A percentile compares a stretch with the other conserved stretches of the same genome.
Conservation (phyloP, 2,329 filamentous ascomycete species). For the Hypoxylon sp. region DNA sequence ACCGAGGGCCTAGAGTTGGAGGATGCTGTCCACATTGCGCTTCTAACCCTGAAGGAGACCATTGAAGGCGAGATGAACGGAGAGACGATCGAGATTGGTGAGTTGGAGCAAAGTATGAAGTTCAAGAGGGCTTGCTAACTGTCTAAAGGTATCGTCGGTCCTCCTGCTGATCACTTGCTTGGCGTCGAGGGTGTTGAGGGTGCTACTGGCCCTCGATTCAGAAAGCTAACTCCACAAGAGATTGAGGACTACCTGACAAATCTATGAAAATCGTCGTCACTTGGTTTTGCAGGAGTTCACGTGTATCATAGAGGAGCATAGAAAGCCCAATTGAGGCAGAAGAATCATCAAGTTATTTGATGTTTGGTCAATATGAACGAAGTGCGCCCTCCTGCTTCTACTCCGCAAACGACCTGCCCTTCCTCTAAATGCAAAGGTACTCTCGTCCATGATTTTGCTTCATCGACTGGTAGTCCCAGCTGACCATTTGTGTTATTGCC, state of each 20-base stretch:
- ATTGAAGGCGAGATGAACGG: slow-evolving; percentile 99
- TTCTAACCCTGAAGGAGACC: slow-evolving; percentile 97
- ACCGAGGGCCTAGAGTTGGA: slow-evolving; percentile 97
- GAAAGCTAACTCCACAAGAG: slow-evolving; percentile 96
- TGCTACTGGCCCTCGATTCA: slow-evolving; percentile 87
- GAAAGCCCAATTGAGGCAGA: slow-evolving; percentile 56
- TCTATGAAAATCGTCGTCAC: slow-evolving; percentile 73
- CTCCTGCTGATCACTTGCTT: slow-evolving; percentile 91
- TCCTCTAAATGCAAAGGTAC: slow-evolving; percentile 51
- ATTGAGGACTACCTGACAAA: slow-evolving; percentile 99
- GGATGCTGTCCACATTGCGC: slow-evolving; percentile 97
- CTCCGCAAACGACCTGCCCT: slow-evolving; percentile 56
- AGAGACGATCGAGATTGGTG: slow-evolving; percentile 97
- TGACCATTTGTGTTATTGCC: slow-evolving; percentile 73
- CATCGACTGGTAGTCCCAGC: slow-evolving; percentile 62
- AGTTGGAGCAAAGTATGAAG: slow-evolving; percentile 52
- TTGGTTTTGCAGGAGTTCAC: slow-evolving; percentile 51
- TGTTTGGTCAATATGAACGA: slow-evolving; percentile 65
- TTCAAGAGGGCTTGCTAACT: slow-evolving; percentile 49
- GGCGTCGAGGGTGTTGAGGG: slow-evolving; percentile 92
- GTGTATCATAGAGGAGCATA: slow-evolving; percentile 67
- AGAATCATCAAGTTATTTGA: slow-evolving; percentile 47
- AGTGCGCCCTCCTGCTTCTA: slow-evolving; percentile 65
- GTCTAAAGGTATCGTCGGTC: slow-evolving; percentile 86
- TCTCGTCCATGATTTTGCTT: slow-evolving; percentile 56